Conservation (phyloP, 2,329 filamentous ascomycete genomes). For the Apiospora saccharicola region DNA sequence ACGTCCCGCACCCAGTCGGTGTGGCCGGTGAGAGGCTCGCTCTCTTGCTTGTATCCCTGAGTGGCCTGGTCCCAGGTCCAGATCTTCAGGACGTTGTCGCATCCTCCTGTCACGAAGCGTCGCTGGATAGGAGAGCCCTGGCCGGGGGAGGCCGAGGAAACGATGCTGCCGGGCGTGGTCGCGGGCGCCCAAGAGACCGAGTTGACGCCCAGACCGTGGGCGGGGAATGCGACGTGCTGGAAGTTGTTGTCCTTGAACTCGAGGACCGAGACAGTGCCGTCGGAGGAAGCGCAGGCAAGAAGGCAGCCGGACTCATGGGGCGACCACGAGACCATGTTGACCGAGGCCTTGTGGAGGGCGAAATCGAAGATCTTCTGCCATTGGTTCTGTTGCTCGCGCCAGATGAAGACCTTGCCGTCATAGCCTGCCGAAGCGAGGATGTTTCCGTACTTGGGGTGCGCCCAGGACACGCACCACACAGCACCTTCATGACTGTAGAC, state of each 20-base stretch:
- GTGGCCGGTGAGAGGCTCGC: slow-evolving; percentile 77
- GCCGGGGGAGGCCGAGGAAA: slow-evolving; percentile 70
- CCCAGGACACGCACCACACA: slow-evolving; percentile 98
- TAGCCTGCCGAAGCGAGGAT: slow-evolving; percentile 96
- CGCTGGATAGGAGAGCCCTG: slow-evolving; percentile 70
- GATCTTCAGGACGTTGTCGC: slow-evolving; percentile 91
- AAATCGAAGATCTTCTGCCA: slow-evolving; percentile 94
- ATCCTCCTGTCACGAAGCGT: slow-evolving; percentile 93
- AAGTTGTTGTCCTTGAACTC: slow-evolving; percentile 97
- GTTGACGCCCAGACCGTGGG: slow-evolving; percentile 94
- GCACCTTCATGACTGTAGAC: slow-evolving; percentile 85
- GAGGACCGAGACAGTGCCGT: slow-evolving; percentile 91
- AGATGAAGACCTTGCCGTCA: slow-evolving; percentile 98
- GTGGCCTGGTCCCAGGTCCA: slow-evolving; percentile 80
- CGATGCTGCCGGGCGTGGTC: slow-evolving; percentile 82
- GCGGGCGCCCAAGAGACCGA: slow-evolving; percentile 94
- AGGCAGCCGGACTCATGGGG: slow-evolving; percentile 95
- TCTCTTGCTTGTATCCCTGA: slow-evolving; percentile 68
- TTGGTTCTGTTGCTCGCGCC: slow-evolving; percentile 82
- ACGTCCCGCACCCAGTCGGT: slow-evolving; percentile 98
- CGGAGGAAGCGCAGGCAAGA: slow-evolving; percentile 91
- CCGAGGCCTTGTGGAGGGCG: slow-evolving; percentile 90
- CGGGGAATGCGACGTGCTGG: slow-evolving; percentile 87
- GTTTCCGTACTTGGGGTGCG: slow-evolving; percentile 97
- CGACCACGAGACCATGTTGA: slow-evolving; percentile 98